Percentiles rank a stretch among this genome's conserved stretches.
Evolutionary conservation across 805 yeast species (phyloP).

Genomic region (Candida fluviatilis): DNA sequence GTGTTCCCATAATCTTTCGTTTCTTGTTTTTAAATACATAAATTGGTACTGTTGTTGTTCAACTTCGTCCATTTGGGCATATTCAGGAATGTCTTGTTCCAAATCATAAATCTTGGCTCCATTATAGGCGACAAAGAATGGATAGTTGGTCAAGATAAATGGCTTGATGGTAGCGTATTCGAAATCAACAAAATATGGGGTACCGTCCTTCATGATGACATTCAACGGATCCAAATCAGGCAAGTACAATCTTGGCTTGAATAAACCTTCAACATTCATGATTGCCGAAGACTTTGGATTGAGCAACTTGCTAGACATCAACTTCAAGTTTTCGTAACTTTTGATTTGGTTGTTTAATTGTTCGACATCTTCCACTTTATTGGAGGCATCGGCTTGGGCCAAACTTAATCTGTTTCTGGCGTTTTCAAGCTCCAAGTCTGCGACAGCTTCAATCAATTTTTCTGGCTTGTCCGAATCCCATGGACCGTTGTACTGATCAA

Average conservation of each 20-base stretch:
- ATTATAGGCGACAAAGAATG: conserved; percentile 78
- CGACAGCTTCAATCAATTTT: conserved; percentile 61
- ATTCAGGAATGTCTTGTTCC: conserved; percentile 71
- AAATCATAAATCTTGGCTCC: conserved; percentile 84
- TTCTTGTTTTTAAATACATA: conserved; percentile 86
- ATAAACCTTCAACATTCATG: conserved; percentile 58
- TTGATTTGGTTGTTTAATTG: conserved; percentile 46
- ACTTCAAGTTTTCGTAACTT: conserved; percentile 59
- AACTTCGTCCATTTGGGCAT: conserved; percentile 58
- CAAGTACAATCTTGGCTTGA: conserved; percentile 67
- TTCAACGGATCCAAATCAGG: conserved; percentile 94
- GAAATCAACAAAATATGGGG: conserved; percentile 66
- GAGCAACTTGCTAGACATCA: conserved; percentile 56
- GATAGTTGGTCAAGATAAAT: conserved; percentile 70
- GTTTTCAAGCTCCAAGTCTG: conserved; percentile 61
- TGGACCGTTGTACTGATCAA: conserved; percentile 66
- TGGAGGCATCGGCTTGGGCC: conserved; percentile 50
- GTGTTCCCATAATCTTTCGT: conserved; percentile 84
- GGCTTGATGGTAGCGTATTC: conserved; percentile 83
- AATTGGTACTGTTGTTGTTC: conserved; percentile 80
- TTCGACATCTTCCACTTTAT: conserved; percentile 39
- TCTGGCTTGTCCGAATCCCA: conserved; percentile 59
- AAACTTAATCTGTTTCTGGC: conserved; percentile 51
- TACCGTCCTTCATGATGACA: conserved; percentile 45
- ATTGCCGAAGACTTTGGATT: conserved; percentile 49